Base-by-base conservation (phyloP, 768 basidiomycete species). In the Tricholoma furcatifolium region DNA sequence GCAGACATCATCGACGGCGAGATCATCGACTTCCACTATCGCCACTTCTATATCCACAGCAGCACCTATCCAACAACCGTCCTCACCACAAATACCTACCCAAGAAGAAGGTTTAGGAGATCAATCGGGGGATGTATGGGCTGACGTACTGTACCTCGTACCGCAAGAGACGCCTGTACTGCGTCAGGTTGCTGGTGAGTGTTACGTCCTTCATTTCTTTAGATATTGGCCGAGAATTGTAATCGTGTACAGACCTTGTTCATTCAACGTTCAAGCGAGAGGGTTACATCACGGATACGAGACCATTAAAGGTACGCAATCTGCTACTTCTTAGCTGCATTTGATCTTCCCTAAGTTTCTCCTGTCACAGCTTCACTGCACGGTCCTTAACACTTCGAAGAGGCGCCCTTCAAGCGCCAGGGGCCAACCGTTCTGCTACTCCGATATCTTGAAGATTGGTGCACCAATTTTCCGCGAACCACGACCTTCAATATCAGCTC, bases 111-210 rank as follows among this genome's bases (percentile, higher is more conserved):
- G 4, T 4, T 38, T 38, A 4, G 11, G 34, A 35, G 21, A 34
- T 17, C 59, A 27, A 27, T 27, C 27, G 27, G 27, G 27, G 7
- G 71, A 60, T 58, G 18, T 61, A 1, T 53, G 71, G 39, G 82
- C 83, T 5, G 77, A 83, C 49, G 80, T 85, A 18, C 70, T 87
- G 21, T 86, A 78, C 71, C 56, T 78, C 10, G 83, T 81, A 1
- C 83, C 85, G 1, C 54, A 62, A 43, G 66, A 72, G 47, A 58
- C 60, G 9, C 67, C 70, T 31, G 57, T 63, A 11, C 56, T 76
- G 5, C 56, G 58, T 27, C 58, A 45, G 2, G 62, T 76, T 3
- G 67, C 65, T 30, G 65, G 74, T 74, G 53, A 6, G 68, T 17
- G 12, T 40, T 31, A 2, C 32, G 15, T 35, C 18, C 3, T 43